Base-by-base conservation (phyloP, 805 yeast species). In the Candida bentonensis region DNA sequence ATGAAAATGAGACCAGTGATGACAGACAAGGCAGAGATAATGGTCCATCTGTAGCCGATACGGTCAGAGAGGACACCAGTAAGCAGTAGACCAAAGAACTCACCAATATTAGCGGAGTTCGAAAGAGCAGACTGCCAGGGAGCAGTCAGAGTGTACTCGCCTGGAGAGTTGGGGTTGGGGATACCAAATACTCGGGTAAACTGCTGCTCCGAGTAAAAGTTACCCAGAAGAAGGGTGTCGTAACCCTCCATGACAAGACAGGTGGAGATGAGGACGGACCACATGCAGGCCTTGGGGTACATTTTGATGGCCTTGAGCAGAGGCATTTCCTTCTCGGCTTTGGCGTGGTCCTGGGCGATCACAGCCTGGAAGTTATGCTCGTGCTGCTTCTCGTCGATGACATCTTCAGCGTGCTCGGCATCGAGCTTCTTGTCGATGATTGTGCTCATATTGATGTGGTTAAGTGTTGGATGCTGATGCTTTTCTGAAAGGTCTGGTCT, bases 231-330 rank as follows among this genome's bases (percentile, higher is more conserved):
- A 39, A 59, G 58, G 15, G 61, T 53, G 49, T 72, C 76, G 54
- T 67, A 72, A 15, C 74, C 76, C 50, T 68, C 75, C 75, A 70
- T 70, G 43, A 70, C 51, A 44, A 71, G 56, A 21, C 70, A 64
- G 3, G 65, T 51, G 3, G 73, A 66, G 27, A 72, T 53, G 23
- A 69, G 53, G 15, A 69, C 48, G 2, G 74, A 66, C 76, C 76
- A 72, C 33, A 62, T 47, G 2, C 63, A 65, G 5, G 74, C 73
- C 44, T 57, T 61, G 15, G 70, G 71, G 51, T 68, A 67, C 15
- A 59, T 57, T 44, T 53, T 58, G 30, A 68, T 27, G 28, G 68
- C 72, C 45, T 63, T 59, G 22, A 47, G 11, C 3, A 58, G 43
- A 3, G 60, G 40, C 60, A 59, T 54, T 15, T 41, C 41, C 42